A percentile compares a stretch with the other conserved stretches of the same genome.
Conservation (phyloP, 192 early-diverging fungal genomes). For the Phycomyces nitens region DNA sequence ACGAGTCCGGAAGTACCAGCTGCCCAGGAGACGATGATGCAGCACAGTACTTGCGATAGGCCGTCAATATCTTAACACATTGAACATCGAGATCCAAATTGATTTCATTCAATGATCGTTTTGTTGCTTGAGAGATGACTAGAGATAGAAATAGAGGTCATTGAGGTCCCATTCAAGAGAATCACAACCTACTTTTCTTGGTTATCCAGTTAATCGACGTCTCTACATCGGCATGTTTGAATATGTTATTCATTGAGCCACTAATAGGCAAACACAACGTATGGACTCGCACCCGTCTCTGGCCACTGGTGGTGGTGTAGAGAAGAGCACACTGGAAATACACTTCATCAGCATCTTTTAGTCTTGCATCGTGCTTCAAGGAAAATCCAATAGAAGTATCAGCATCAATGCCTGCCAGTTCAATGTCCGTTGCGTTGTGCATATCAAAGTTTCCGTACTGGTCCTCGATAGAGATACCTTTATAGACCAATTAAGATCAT, state of each 20-base stretch:
- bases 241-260: conserved; percentile 71
- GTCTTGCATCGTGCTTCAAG: conserved; percentile 84
- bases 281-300: conserved; percentile 89
- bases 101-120: conserved; percentile 67
- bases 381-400: conserved; percentile 79
- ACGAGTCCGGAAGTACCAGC: conserved; percentile 93
- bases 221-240: conserved; percentile 90
- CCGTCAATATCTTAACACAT: conserved; percentile 83
- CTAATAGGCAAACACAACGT: conserved; percentile 81
- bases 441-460: conserved; percentile 94
- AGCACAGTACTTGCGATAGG: conserved; percentile 92
- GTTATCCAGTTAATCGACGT: conserved; percentile 82
- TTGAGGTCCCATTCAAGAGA: too few relatives aligned
- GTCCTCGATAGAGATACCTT: conserved; percentile 73
- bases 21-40: conserved; percentile 85
- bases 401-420: conserved; percentile 85
- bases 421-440: conserved; percentile 88
- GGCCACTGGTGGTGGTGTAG: conserved; percentile 87
- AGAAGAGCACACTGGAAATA: conserved; percentile 91
- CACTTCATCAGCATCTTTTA: conserved; percentile 79
- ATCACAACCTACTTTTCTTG: conserved; percentile 69
- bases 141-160: conserved; percentile 11
- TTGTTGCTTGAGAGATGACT: conserved; percentile 71
- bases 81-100: conserved; percentile 80
- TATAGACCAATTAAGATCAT: neutral